Percentiles rank a stretch among this genome's conserved stretches.
These are phyloP conservation scores for Fragaria iinumae DNA, from an alignment of 306 rosid genomes.

Conservation along the genomic window DNA sequence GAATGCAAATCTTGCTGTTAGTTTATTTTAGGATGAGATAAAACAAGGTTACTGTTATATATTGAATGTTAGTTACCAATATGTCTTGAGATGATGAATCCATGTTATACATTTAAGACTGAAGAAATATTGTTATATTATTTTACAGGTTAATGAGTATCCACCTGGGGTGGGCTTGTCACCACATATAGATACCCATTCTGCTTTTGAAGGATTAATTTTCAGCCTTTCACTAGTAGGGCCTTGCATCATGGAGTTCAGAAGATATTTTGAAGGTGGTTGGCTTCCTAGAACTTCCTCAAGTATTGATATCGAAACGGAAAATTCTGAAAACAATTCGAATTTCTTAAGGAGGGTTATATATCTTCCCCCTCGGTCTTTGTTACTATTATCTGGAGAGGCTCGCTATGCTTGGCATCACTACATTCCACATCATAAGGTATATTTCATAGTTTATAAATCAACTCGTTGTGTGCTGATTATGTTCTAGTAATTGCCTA, in stretches of 20 bases:
- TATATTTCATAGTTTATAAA: constrained; percentile 15
- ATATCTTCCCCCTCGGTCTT: constrained; percentile 78
- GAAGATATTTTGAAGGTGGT: constrained; percentile 52
- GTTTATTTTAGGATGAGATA: not conserved
- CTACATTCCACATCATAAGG: constrained; percentile 94
- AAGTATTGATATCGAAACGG: constrained; percentile 30
- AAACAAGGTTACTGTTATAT: constrained; percentile 1
- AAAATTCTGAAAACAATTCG: constrained; percentile 42
- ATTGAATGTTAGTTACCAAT: not conserved
- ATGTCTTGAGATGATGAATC: not conserved
- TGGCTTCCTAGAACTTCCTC: constrained; percentile 46
- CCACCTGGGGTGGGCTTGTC: constrained; percentile 97
- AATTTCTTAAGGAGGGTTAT: constrained; percentile 57
- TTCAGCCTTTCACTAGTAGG: constrained; percentile 95
- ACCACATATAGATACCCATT: constrained; percentile 96
- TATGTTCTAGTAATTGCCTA: not conserved
- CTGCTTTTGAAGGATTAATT: constrained; percentile 93
- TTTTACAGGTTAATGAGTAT: constrained; percentile 78
- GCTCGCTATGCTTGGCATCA: constrained; percentile 93
- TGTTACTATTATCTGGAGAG: constrained; percentile 83
- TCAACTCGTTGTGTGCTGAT: not conserved
- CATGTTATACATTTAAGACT: constrained; percentile 21
- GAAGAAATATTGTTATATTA: constrained; percentile 26
- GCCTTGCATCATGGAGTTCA: constrained; percentile 97
- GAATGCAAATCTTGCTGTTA: constrained; percentile 2